Conservation (phyloP, 306 rosid species). For the Cucumis hystrix region DNA sequence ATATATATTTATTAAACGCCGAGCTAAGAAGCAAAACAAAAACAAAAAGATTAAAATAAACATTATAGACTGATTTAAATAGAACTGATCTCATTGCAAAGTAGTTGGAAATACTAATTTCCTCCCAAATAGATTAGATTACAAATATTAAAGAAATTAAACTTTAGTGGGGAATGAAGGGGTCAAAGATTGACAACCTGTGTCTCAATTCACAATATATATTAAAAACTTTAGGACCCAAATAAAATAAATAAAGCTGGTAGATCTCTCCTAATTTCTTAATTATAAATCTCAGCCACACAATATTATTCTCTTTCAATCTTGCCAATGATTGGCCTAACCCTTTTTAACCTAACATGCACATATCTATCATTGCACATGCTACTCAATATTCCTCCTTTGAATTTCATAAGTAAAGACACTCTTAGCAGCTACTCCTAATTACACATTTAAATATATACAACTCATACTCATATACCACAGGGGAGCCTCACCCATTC, state of each 20-base stretch:
- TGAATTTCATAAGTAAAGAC: conserved; percentile 1
- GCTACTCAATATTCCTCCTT: conserved; percentile 45
- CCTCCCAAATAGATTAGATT: neutral
- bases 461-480: neutral
- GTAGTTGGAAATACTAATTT: neutral
- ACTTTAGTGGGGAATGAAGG: neutral
- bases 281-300: neutral
- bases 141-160: neutral
- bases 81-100: neutral
- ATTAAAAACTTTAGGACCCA: neutral
- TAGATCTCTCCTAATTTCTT: neutral
- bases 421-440: neutral
- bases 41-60: neutral
- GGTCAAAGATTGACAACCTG: neutral
- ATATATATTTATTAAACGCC: too few relatives aligned
- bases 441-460: neutral
- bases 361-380: conserved; percentile 71
- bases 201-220: neutral
- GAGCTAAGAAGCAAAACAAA: too few relatives aligned
- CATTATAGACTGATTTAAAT: neutral
- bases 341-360: conserved; percentile 14
- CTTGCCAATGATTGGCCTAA: neutral
- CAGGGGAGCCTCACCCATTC: neutral
- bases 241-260: neutral
- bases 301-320: neutral